A percentile compares a stretch with the other conserved stretches of the same genome.
phyloP scores from a whole-genome alignment of 495 filamentous ascomycete genomes.

The Penicillium soppii region DNA sequence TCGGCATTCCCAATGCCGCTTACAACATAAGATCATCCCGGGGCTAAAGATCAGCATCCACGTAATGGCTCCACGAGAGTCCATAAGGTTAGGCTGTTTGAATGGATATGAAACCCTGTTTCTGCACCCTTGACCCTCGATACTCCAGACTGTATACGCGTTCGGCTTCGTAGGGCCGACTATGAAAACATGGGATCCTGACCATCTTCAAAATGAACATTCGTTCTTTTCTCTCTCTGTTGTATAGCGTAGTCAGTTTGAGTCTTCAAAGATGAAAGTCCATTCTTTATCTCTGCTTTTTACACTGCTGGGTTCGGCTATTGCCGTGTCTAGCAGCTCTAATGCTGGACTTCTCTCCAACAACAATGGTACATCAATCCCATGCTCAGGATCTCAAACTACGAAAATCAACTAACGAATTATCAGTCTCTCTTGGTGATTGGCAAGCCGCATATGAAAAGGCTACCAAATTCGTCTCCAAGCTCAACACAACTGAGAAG shows the following conservation, averaged over 20 bases:
- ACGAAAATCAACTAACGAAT: background rate
- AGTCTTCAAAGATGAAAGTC: background rate
- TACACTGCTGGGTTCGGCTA: background rate
- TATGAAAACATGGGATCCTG: background rate
- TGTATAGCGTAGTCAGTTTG: background rate
- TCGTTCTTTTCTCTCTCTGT: background rate
- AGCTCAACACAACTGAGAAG: slow-evolving; percentile 79
- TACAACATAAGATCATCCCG: no score
- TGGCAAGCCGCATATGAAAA: slow-evolving; percentile 76
- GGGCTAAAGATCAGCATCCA: background rate
- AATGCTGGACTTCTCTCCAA: background rate
- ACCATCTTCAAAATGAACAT: background rate
- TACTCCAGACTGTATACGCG: background rate
- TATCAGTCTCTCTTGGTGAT: slow-evolving; percentile 34
- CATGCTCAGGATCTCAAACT: background rate
- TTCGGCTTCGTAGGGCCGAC: background rate
- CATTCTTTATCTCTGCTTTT: background rate
- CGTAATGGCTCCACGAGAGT: background rate
- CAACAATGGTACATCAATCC: background rate
- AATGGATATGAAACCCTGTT: background rate
- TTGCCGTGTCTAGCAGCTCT: background rate
- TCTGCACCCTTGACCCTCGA: background rate
- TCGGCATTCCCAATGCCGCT: no score
- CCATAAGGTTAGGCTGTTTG: background rate
- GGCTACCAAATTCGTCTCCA: slow-evolving; percentile 68